These are phyloP conservation scores for Aspergillus texensis DNA, from an alignment of 2,329 filamentous ascomycete genomes.

Conservation along the genomic window DNA sequence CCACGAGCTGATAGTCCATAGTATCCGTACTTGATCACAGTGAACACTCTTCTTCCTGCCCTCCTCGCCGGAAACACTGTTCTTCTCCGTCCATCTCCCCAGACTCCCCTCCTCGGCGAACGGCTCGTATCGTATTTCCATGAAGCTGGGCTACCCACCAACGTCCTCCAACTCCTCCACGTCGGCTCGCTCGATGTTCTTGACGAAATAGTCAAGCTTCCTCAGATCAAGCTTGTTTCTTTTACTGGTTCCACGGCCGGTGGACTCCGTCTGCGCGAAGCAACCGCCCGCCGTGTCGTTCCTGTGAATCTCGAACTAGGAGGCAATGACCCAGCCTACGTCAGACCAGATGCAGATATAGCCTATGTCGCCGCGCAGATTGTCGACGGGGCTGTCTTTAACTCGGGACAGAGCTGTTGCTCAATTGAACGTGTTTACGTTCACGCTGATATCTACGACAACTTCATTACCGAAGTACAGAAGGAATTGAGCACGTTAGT, in stretches of 20 bases:
- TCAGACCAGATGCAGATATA: slow-evolving; percentile 79
- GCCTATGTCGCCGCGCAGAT: slow-evolving; percentile 88
- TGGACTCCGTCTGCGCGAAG: slow-evolving; percentile 78
- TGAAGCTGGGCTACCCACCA: slow-evolving; percentile 75
- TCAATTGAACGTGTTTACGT: slow-evolving; percentile 88
- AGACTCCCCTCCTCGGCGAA: slow-evolving; percentile 86
- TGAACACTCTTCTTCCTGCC: slow-evolving; percentile 88
- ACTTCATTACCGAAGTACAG: slow-evolving; percentile 77
- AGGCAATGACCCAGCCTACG: slow-evolving; percentile 88
- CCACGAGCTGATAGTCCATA: slow-evolving; percentile 39
- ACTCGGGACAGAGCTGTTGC: slow-evolving; percentile 94
- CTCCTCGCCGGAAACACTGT: slow-evolving; percentile 84
- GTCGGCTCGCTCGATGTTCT: slow-evolving; percentile 74
- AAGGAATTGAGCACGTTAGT: slow-evolving; percentile 68
- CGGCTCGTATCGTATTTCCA: slow-evolving; percentile 73
- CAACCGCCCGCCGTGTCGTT: slow-evolving; percentile 78
- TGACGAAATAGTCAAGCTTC: slow-evolving; percentile 74
- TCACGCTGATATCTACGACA: slow-evolving; percentile 76
- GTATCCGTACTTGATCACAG: slow-evolving; percentile 89
- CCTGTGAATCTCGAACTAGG: slow-evolving; percentile 86
- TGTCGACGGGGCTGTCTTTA: slow-evolving; percentile 88
- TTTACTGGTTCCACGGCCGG: slow-evolving; percentile 90
- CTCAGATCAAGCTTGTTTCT: slow-evolving; percentile 75
- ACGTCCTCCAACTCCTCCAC: slow-evolving; percentile 87
- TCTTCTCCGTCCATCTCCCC: slow-evolving; percentile 87